Percentiles rank a stretch among this genome's conserved stretches.
These are phyloP conservation scores for Alternaria viburni DNA, from an alignment of 2,329 filamentous ascomycete genomes.

Conservation along the genomic window DNA sequence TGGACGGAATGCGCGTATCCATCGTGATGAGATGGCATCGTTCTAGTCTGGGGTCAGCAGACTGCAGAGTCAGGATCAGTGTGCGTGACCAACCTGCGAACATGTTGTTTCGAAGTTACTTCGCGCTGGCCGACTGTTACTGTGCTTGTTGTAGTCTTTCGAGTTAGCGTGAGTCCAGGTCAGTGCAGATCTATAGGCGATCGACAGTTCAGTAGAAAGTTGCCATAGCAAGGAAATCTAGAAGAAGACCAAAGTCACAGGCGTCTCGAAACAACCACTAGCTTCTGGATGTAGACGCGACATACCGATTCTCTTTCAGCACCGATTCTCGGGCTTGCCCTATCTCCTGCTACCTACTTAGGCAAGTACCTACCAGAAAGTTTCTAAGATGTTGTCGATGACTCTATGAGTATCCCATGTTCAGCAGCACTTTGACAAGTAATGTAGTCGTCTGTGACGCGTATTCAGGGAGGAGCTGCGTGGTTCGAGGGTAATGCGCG, in stretches of 20 bases:
- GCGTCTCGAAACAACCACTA: neutral
- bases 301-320: neutral
- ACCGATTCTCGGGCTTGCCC: neutral
- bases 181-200: neutral
- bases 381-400: neutral
- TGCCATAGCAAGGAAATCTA: neutral
- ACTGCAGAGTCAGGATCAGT: neutral
- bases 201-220: neutral
- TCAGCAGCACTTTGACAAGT: neutral
- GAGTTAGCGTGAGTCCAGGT: neutral
- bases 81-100: neutral
- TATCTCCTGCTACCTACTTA: neutral
- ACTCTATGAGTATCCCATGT: accelerated
- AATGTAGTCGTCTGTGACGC: neutral
- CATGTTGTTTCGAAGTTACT: neutral
- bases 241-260: neutral
- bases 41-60: neutral
- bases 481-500: neutral
- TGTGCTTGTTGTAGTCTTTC: neutral
- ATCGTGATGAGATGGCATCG: neutral
- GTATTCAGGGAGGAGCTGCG: neutral
- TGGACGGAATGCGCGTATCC: neutral
- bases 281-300: neutral
- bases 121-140: neutral
- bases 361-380: neutral